phyloP scores from a whole-genome alignment of 257 asterid genomes.

The Solanum infundibuliforme region DNA sequence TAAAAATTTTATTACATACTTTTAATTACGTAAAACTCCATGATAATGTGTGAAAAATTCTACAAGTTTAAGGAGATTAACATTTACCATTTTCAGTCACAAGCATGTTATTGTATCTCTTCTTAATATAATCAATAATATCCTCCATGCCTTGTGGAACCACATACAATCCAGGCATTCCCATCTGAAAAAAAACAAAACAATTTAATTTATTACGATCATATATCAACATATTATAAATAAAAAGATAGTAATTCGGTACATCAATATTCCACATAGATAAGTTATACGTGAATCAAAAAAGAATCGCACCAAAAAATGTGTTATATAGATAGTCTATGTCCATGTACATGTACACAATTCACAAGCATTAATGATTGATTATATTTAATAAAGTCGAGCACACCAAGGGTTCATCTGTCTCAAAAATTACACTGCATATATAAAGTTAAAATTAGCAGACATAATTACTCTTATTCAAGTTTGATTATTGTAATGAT shows the following conservation, averaged over 20 bases:
- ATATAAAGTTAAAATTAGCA: neutral
- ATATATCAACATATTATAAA: neutral
- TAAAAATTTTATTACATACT: neutral
- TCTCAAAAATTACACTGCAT: neutral
- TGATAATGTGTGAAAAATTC: neutral
- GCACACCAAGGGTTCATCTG: neutral
- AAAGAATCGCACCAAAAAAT: neutral
- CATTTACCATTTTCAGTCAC: slow-evolving; percentile 62
- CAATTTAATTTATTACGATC: neutral
- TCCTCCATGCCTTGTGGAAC: slow-evolving; percentile 63
- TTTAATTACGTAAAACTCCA: neutral
- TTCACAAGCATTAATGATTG: neutral
- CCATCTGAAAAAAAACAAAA: slow-evolving; percentile 35
- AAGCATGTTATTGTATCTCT: slow-evolving; percentile 54
- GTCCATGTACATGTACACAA: neutral
- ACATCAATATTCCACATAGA: neutral
- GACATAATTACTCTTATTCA: neutral
- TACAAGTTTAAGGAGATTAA: neutral
- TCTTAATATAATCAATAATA: slow-evolving; percentile 33
- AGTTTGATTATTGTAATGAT: neutral
- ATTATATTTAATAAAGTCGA: neutral
- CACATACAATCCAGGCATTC: slow-evolving; percentile 26
- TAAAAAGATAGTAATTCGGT: neutral
- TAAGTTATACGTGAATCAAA: neutral
- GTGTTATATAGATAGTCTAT: neutral